Evolutionary conservation across 139 green algal genomes (phyloP).

Genomic region (Tetradesmus obliquus): DNA sequence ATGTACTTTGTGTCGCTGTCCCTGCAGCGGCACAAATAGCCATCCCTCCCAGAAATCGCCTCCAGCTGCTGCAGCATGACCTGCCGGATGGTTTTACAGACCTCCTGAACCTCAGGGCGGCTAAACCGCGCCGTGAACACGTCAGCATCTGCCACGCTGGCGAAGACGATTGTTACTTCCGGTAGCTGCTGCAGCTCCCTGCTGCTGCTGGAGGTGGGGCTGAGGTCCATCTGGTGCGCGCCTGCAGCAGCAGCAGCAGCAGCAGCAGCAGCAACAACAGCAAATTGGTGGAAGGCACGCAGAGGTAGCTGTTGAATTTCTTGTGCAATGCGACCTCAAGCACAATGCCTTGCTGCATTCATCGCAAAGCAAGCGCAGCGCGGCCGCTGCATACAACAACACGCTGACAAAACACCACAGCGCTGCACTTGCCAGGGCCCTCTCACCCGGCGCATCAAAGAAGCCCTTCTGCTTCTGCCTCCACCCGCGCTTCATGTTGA

Average conservation of each 20-base stretch:
- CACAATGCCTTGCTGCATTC: no score
- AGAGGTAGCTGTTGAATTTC: no score
- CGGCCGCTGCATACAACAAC: no score
- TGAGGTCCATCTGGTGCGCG: constrained; percentile 25
- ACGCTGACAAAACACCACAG: not conserved
- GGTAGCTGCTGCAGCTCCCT: not conserved
- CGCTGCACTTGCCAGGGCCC: no score
- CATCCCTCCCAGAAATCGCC: constrained; percentile 12
- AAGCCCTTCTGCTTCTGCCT: constrained; percentile 30
- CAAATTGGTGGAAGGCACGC: no score
- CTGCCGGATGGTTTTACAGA: constrained; percentile 5
- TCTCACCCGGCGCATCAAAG: constrained; percentile 40
- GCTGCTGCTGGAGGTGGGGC: not conserved
- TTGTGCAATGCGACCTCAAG: no score
- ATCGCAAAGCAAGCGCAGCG: no score
- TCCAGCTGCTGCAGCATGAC: constrained; percentile 22
- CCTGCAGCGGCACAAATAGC: constrained; percentile 61
- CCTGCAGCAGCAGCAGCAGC: not conserved
- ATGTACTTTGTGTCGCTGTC: constrained; percentile 60
- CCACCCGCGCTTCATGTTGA: not conserved
- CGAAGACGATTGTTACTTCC: constrained; percentile 33
- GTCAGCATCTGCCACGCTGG: not conserved
- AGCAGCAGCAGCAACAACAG: no score
- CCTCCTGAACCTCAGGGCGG: not conserved
- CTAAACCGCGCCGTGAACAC: not conserved